These are phyloP conservation scores for Rhodotorula sp. DNA, from an alignment of 1,284 basidiomycete genomes.

Conservation along the genomic window DNA sequence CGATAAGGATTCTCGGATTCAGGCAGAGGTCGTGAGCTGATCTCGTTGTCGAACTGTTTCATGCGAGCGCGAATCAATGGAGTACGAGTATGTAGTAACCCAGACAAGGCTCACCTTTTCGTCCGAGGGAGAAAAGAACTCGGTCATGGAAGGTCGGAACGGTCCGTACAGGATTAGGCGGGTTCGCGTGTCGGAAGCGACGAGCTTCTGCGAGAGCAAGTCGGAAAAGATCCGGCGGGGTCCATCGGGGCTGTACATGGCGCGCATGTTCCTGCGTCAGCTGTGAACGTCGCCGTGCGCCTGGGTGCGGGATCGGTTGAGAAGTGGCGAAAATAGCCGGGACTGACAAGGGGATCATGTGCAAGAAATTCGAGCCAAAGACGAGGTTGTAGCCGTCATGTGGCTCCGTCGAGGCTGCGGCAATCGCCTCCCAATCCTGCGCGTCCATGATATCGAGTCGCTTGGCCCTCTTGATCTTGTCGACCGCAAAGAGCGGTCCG, in stretches of 20 bases:
- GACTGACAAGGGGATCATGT: slow-evolving; percentile 37
- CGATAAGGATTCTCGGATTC: slow-evolving; percentile 2
- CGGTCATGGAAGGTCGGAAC: slow-evolving; percentile 24
- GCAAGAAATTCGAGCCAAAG: slow-evolving; percentile 24
- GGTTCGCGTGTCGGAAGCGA: neutral
- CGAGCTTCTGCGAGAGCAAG: slow-evolving; percentile 10
- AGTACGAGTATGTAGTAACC: neutral
- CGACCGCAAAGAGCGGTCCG: neutral
- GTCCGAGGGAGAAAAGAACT: slow-evolving; percentile 27
- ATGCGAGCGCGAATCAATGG: neutral
- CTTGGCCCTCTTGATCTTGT: neutral
- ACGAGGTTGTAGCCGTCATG: slow-evolving; percentile 14
- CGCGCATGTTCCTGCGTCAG: neutral
- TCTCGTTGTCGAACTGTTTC: slow-evolving; percentile 30
- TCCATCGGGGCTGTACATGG: slow-evolving; percentile 21
- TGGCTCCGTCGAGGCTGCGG: neutral
- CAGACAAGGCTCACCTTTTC: slow-evolving; percentile 15
- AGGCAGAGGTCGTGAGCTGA: slow-evolving; percentile 14
- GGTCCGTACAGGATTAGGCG: slow-evolving; percentile 20
- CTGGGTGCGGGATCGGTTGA: neutral
- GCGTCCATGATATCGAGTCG: slow-evolving; percentile 15
- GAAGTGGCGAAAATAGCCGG: too few species aligned
- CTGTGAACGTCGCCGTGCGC: neutral
- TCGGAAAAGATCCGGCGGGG: slow-evolving; percentile 19
- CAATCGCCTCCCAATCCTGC: slow-evolving; percentile 12